Base-by-base conservation (phyloP, 179 eudicot genomes). In the Pouteria campechiana region DNA sequence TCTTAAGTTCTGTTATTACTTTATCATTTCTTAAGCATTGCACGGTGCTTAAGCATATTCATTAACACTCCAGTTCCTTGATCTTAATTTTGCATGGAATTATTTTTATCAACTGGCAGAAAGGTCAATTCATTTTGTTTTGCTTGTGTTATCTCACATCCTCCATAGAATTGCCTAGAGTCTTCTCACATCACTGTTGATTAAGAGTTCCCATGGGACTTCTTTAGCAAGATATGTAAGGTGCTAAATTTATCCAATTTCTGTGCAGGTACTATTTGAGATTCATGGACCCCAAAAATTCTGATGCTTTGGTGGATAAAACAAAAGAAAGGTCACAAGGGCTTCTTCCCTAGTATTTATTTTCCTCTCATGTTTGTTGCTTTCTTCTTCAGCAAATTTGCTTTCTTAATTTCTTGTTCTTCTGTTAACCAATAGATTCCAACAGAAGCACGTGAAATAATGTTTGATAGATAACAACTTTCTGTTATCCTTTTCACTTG, bases 251-350 rank as follows among this genome's bases (percentile, higher is more conserved):
- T 31, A 21, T 28, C 22, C 4, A 29, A 23, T 34, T 32, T 19
- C 48, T 67, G 34, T 59, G 18, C 79, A 92, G 99, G 99, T 92
- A 92, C 62, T 92, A 92, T 58, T 46, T 92, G 63, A 73, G 99
- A 72, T 92, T 92, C 53, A 92, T 92, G 94, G 99, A 92, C 64
- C 99, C 99, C 6, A 58, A 60, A 49, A 90, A 90, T 63, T 62
- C 96, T 21, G 58, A 63, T 44, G 79, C 66, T 35, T 61, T 92
- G 76, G 99, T 92, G 27, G 80, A 82, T 63, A 87, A 75, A 65
- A 63, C 37, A 50, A 79, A 79, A 55, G 99, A 92, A 65, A 87
- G 41, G 99, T 83, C 52, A 64, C 70, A 25, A 50, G 17, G 25
- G 17, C 37, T 33, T 29, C 51, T 48, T 52, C 24, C 44, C 41